Conservation (phyloP, 768 basidiomycete species). For the Naganishia randhawae region DNA sequence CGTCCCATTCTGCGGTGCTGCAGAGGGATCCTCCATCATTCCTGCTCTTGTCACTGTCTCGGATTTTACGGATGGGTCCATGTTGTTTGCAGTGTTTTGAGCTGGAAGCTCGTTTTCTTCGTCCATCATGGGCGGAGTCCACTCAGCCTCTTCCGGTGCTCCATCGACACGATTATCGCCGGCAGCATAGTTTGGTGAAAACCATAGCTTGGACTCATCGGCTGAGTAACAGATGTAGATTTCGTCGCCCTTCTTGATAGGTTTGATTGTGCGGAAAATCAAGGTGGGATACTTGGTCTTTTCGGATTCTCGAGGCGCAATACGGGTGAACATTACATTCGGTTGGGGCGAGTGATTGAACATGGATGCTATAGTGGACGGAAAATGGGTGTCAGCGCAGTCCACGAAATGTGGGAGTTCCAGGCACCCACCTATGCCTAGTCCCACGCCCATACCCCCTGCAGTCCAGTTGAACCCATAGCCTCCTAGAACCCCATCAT, state of each 20-base stretch:
- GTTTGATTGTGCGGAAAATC: conserved; percentile 37
- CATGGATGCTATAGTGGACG: conserved; percentile 31
- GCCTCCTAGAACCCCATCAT: conserved; percentile 42
- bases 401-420: background rate
- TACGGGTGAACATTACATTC: conserved; percentile 48
- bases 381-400: background rate
- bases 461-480: conserved; percentile 48
- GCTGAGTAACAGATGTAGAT: conserved; percentile 48
- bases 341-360: conserved; percentile 50
- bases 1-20: background rate
- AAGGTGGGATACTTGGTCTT: conserved; percentile 27
- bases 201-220: conserved; percentile 49
- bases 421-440: conserved; percentile 44
- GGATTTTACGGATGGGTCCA: background rate
- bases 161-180: background rate
- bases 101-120: background rate
- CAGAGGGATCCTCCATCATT: no score
- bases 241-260: conserved; percentile 41
- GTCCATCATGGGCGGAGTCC: conserved; percentile 17
- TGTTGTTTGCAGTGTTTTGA: background rate
- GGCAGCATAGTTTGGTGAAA: conserved; percentile 29
- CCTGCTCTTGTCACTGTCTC: background rate
- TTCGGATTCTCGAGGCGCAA: conserved; percentile 21
- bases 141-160: conserved; percentile 7
- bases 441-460: conserved; percentile 45